Evolutionary conservation across 2,329 filamentous ascomycete genomes (phyloP).

Genomic region (Microsporum canis): DNA sequence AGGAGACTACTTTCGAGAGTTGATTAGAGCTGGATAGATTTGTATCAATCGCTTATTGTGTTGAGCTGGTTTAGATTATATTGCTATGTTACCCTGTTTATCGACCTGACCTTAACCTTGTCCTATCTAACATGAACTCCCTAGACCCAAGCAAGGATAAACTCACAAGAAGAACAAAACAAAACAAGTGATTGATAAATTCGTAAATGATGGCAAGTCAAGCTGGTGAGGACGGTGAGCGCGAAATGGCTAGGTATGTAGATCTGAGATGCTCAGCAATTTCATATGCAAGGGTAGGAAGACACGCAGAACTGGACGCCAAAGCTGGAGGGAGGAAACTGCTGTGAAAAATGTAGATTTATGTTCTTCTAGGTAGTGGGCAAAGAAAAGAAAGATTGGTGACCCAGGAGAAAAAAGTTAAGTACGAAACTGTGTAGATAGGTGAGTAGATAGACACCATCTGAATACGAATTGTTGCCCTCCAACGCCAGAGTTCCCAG

Average conservation of each 20-base stretch:
- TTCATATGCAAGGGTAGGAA: not conserved
- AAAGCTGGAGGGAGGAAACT: not conserved
- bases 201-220: not conserved
- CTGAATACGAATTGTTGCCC: not conserved
- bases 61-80: not conserved
- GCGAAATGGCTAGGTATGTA: not conserved
- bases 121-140: conserved; percentile 2
- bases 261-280: not conserved
- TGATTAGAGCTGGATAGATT: not conserved
- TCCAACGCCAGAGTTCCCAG: not conserved
- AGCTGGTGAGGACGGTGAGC: not conserved
- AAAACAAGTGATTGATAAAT: not conserved
- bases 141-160: not conserved
- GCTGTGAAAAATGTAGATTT: not conserved
- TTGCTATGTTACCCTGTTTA: not conserved
- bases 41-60: not conserved
- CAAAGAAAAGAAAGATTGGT: not conserved
- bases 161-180: not conserved
- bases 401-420: not conserved
- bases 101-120: not conserved
- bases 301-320: not conserved
- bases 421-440: not conserved
- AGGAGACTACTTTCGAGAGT: conserved; percentile 28
- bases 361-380: not conserved
- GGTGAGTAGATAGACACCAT: not conserved